These are phyloP conservation scores for Pisolithus tinctorius DNA, from an alignment of 768 basidiomycete species.

Conservation along the genomic window DNA sequence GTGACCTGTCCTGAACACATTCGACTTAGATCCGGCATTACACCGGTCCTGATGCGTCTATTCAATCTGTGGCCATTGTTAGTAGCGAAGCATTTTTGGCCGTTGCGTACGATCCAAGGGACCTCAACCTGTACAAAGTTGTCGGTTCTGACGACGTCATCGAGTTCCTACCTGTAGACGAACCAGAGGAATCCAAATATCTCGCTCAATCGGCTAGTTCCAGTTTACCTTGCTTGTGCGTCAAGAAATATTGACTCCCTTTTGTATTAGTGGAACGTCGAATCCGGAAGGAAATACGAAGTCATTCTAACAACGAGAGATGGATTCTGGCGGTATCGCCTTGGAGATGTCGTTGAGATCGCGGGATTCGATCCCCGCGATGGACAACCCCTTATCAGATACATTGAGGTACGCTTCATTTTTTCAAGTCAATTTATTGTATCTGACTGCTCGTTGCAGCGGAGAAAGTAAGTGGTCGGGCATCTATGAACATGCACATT, in stretches of 20 bases:
- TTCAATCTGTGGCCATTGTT: constrained; percentile 14
- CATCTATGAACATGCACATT: too few relatives aligned
- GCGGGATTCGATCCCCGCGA: constrained; percentile 17
- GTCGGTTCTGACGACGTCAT: too few relatives aligned
- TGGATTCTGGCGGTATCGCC: too few relatives aligned
- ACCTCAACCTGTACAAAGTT: constrained; percentile 16
- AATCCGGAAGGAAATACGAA: constrained; percentile 10
- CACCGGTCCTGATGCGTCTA: constrained; percentile 14
- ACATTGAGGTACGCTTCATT: constrained; percentile 15
- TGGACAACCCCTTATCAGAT: constrained; percentile 15
- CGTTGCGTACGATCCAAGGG: constrained; percentile 14
- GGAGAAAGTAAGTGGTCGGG: too few relatives aligned
- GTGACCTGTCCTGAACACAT: constrained; percentile 5
- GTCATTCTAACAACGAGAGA: constrained; percentile 16
- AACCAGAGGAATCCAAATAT: constrained; percentile 16
- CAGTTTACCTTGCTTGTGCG: not conserved
- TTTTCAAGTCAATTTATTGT: not conserved
- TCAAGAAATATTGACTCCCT: not conserved
- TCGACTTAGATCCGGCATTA: constrained; percentile 10
- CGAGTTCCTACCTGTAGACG: not conserved
- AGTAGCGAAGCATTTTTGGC: constrained; percentile 18
- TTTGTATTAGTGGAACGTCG: constrained; percentile 14
- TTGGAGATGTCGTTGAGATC: constrained; percentile 8
- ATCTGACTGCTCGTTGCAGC: not conserved
- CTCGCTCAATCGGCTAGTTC: constrained; percentile 11